Conservation (phyloP, 345 rosid genomes). For the Pistacia vera region DNA sequence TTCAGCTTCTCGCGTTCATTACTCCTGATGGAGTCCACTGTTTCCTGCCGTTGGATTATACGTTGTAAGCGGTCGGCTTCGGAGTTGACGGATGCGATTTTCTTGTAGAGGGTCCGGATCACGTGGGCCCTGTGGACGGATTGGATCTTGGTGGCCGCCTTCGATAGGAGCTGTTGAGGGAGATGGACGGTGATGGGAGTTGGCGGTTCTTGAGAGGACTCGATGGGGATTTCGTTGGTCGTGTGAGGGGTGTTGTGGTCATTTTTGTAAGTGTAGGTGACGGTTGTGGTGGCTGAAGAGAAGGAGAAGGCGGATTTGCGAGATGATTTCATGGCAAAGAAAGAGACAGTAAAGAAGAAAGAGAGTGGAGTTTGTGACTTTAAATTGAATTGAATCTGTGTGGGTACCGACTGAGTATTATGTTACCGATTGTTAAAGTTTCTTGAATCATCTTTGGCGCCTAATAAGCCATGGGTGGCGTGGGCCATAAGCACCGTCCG, state of each 20-base stretch:
- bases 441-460: conserved; percentile 25
- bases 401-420: too few relatives aligned
- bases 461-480: not conserved
- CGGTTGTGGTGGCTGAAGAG: conserved; percentile 36
- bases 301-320: conserved; percentile 33
- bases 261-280: conserved; percentile 39
- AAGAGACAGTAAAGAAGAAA: not conserved
- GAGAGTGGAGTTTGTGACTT: not conserved
- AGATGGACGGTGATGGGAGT: conserved; percentile 25
- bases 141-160: conserved; percentile 71
- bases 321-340: conserved; percentile 38
- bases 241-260: conserved; percentile 35
- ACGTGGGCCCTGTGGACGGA: conserved; percentile 61
- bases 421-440: not conserved
- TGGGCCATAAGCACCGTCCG: conserved; percentile 6
- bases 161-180: conserved; percentile 27
- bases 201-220: conserved; percentile 18
- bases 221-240: conserved; percentile 35
- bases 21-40: conserved; percentile 72
- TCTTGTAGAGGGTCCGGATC: conserved; percentile 59
- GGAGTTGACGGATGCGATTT: conserved; percentile 49
- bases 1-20: conserved; percentile 64
- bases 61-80: conserved; percentile 63
- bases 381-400: too few relatives aligned
- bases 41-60: conserved; percentile 81